phyloP scores from a whole-genome alignment of 805 yeast species.

The Hemisphaericaspora nanyangensis region DNA sequence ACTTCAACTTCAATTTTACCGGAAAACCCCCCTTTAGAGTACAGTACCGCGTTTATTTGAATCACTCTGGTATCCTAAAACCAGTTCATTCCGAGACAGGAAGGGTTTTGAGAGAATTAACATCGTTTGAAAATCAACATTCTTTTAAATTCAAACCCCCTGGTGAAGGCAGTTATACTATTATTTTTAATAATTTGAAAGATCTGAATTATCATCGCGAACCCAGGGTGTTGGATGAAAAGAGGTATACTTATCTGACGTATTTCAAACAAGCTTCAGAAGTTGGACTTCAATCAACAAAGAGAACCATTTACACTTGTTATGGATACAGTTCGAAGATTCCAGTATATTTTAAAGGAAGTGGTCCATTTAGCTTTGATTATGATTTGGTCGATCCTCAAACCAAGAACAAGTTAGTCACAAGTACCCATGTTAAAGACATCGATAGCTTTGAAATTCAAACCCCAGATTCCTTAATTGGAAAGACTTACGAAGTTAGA shows the following conservation, averaged over 20 bases:
- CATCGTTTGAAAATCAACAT: conserved; percentile 19
- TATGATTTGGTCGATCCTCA: conserved; percentile 60
- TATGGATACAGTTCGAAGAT: conserved; percentile 29
- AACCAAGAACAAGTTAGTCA: conserved; percentile 16
- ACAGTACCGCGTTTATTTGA: conserved; percentile 55
- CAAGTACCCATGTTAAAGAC: conserved; percentile 30
- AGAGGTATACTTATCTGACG: conserved; percentile 56
- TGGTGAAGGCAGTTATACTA: conserved; percentile 75
- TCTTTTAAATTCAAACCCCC: conserved; percentile 68
- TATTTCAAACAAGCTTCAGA: conserved; percentile 68
- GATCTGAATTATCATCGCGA: conserved; percentile 57
- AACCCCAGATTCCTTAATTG: conserved; percentile 54
- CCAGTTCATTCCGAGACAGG: conserved; percentile 34
- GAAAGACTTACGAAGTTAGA: conserved; percentile 70
- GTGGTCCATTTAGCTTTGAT: conserved; percentile 68
- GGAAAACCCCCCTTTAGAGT: conserved; percentile 85
- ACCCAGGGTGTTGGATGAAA: conserved; percentile 26
- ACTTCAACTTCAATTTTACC: conserved; percentile 61
- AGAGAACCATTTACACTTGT: conserved; percentile 24
- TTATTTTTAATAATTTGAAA: conserved; percentile 60
- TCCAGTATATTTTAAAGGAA: conserved; percentile 68
- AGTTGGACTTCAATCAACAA: conserved; percentile 22
- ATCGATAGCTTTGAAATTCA: conserved; percentile 35
- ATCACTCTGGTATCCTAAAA: conserved; percentile 25
- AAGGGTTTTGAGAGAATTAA: conserved; percentile 21